phyloP scores from a whole-genome alignment of 2,329 filamentous ascomycete species.

The Cladosporium halotolerans region DNA sequence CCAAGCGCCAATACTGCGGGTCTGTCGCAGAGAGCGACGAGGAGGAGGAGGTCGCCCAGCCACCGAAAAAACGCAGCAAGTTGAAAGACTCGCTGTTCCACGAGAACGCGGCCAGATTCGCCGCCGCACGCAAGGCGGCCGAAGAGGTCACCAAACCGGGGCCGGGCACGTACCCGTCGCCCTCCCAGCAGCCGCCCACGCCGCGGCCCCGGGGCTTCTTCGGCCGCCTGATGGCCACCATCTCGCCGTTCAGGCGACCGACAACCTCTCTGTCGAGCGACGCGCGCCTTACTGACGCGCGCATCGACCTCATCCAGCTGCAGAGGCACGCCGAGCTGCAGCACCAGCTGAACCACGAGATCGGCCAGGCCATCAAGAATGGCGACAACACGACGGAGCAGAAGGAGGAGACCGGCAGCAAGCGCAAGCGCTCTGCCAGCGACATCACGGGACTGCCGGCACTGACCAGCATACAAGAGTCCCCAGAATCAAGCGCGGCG shows the following conservation, averaged over 20 bases:
- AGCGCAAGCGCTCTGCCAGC: constrained; percentile 4
- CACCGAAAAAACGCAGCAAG: not conserved
- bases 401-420: not conserved
- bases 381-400: no score
- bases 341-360: not conserved
- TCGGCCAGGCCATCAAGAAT: not conserved
- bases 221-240: not conserved
- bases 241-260: constrained; percentile 1
- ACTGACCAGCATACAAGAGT: not conserved
- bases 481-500: constrained; percentile 1
- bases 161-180: not conserved
- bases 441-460: not conserved
- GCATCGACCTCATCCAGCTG: not conserved
- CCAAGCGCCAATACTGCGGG: not conserved
- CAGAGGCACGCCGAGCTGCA: not conserved
- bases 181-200: not conserved
- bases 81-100: not conserved
- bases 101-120: not conserved
- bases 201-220: not conserved
- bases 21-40: not conserved
- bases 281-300: not conserved
- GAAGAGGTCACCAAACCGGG: not conserved
- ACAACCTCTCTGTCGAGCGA: not conserved
- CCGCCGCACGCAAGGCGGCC: not conserved
- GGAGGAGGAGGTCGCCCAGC: not conserved